phyloP scores from a whole-genome alignment of 2,329 filamentous ascomycete genomes.

The Hyphodiscus sp. region DNA sequence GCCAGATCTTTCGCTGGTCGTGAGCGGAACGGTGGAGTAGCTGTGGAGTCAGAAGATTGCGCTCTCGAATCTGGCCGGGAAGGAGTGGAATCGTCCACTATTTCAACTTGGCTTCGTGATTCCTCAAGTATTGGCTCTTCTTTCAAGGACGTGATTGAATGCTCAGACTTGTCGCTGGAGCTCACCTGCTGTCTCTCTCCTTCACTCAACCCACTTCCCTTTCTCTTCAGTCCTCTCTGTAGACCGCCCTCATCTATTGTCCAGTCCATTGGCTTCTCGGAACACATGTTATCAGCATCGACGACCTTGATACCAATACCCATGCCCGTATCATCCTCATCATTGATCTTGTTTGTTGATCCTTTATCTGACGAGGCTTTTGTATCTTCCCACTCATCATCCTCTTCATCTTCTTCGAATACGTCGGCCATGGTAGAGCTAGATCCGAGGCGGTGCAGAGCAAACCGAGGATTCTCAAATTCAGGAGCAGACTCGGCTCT shows the following conservation, averaged over 20 bases:
- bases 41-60: slow-evolving; percentile 30
- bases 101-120: slow-evolving; percentile 32
- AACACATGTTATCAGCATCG: slow-evolving; percentile 35
- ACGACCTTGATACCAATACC: slow-evolving; percentile 41
- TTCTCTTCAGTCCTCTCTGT: slow-evolving; percentile 33
- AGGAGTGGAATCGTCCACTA: slow-evolving; percentile 33
- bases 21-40: slow-evolving; percentile 26
- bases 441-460: slow-evolving; percentile 53
- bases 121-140: slow-evolving; percentile 48
- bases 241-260: slow-evolving; percentile 29
- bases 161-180: slow-evolving; percentile 38
- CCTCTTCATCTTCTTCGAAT: slow-evolving; percentile 75
- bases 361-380: slow-evolving; percentile 29
- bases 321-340: slow-evolving; percentile 30
- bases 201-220: slow-evolving; percentile 42
- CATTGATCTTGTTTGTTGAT: slow-evolving; percentile 30
- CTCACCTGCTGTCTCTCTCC: slow-evolving; percentile 31
- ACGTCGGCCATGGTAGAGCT: slow-evolving; percentile 77
- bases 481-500: slow-evolving; percentile 77
- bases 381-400: slow-evolving; percentile 38
- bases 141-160: slow-evolving; percentile 44
- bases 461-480: slow-evolving; percentile 64
- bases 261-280: slow-evolving; percentile 37
- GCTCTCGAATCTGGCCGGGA: slow-evolving; percentile 30
- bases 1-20: slow-evolving; percentile 36